Percentiles rank a stretch among this genome's conserved stretches.
These are phyloP conservation scores for Pythium biforme DNA, from an alignment of 352 stramenopile species.

Conservation along the genomic window DNA sequence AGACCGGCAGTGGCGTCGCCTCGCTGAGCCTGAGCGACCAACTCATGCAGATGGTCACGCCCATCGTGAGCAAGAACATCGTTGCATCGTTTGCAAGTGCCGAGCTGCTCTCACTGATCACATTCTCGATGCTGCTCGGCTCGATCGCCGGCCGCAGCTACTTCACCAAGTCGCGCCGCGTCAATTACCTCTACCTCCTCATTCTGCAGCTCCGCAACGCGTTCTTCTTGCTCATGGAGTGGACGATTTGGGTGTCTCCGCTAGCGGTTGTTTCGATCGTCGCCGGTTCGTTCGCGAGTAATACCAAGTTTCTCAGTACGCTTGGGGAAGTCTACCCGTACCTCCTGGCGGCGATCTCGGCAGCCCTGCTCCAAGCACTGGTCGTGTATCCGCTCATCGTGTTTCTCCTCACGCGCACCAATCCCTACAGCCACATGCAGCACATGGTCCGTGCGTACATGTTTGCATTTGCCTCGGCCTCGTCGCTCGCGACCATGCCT, in stretches of 20 bases:
- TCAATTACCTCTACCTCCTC: slow-evolving; percentile 67
- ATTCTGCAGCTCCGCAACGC: slow-evolving; percentile 70
- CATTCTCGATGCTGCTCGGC: slow-evolving; percentile 64
- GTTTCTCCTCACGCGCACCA: slow-evolving; percentile 56
- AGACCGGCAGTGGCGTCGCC: slow-evolving; percentile 33
- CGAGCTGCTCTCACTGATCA: slow-evolving; percentile 59
- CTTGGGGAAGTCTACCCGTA: slow-evolving; percentile 54
- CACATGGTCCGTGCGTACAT: slow-evolving; percentile 62
- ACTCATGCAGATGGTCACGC: slow-evolving; percentile 48
- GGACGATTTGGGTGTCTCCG: slow-evolving; percentile 60
- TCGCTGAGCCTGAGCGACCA: slow-evolving; percentile 52
- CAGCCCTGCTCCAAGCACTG: slow-evolving; percentile 39
- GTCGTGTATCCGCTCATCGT: slow-evolving; percentile 57
- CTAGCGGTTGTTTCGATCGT: slow-evolving; percentile 65
- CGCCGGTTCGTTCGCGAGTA: slow-evolving; percentile 48
- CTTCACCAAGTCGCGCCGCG: slow-evolving; percentile 47
- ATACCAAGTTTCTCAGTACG: slow-evolving; percentile 37
- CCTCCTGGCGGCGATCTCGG: slow-evolving; percentile 37
- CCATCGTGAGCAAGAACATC: slow-evolving; percentile 67
- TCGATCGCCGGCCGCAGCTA: slow-evolving; percentile 52
- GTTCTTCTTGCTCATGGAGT: slow-evolving; percentile 70
- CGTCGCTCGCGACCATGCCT: slow-evolving; percentile 59
- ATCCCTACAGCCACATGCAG: slow-evolving; percentile 66
- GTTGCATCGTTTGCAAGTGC: slow-evolving; percentile 42
- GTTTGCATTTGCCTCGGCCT: slow-evolving; percentile 62